phyloP scores from a whole-genome alignment of 2,329 filamentous ascomycete genomes.

The Fusarium hainanense region DNA sequence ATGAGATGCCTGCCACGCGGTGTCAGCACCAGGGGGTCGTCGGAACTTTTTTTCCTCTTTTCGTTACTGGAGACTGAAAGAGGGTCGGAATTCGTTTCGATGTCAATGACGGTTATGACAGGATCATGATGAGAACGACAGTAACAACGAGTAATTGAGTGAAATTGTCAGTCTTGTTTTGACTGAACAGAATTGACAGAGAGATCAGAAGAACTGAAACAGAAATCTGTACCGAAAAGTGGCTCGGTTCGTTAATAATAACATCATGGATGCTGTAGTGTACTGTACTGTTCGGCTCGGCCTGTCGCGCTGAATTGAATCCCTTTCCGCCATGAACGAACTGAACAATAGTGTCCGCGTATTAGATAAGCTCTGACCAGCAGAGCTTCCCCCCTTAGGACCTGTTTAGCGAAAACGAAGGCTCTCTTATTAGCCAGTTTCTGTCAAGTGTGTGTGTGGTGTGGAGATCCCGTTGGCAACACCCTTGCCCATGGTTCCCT shows the following conservation, averaged over 20 bases:
- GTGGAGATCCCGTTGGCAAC: constrained; percentile 26
- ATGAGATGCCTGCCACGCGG: constrained; percentile 17
- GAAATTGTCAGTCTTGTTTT: background rate
- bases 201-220: background rate
- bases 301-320: constrained; percentile 18
- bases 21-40: constrained; percentile 20
- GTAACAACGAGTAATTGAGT: background rate
- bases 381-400: background rate
- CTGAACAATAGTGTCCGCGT: constrained; percentile 19
- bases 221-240: background rate
- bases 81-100: constrained; percentile 4
- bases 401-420: constrained; percentile 14
- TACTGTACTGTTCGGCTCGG: constrained; percentile 24
- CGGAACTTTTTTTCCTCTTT: background rate
- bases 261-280: constrained; percentile 13
- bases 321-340: background rate
- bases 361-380: constrained; percentile 20
- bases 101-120: constrained; percentile 31
- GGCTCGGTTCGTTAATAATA: constrained; percentile 21
- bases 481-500: constrained; percentile 7
- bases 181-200: background rate
- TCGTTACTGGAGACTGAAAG: background rate
- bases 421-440: constrained; percentile 24
- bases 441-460: background rate
- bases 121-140: constrained; percentile 2